Base-by-base conservation (phyloP, 345 rosid genomes). In the Aquilaria sinensis region DNA sequence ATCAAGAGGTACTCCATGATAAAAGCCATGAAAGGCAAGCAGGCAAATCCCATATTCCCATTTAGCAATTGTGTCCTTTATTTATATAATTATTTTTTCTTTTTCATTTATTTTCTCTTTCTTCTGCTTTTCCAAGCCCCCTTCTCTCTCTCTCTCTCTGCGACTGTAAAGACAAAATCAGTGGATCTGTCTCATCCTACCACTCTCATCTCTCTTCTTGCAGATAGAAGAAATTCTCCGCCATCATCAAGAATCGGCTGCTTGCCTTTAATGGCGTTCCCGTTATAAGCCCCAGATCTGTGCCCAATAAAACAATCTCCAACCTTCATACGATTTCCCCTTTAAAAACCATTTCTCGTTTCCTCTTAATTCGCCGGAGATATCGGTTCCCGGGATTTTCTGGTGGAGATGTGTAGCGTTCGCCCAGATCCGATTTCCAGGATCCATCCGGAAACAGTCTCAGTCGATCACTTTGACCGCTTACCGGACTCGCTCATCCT, bases 401-500 rank as follows among this genome's bases (percentile, higher is more conserved):
- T 23, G 14, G 15, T 13, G 32, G 33, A 46, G 34, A 74, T 75
- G 75, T 51, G 65, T 1, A 65, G 62, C 15, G 52, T 45, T 10
- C 76, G 81, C 3, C 57, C 81, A 80, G 94, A 86, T 83, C 89
- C 77, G 46, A 72, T 78, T 31, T 71, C 85, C 43, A 58, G 83
- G 47, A 78, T 85, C 77, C 72, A 75, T 60, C 89, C 91, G 0
- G 79, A 72, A 13, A 83, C 84, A 0, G 69, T 75, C 72, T 83
- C 84, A 0, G 69, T 75, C 72, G 97, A 95, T 80, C 96, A 85
- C 73, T 83, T 95, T 82, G 43, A 37, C 43, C 43, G 43, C 5
- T 37, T 37, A 37, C 43, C 43, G 43, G 99, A 95, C 80, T 83
- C 80, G 4, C 64, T 95, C 59, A 86, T 95, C 56, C 85, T 89